phyloP scores from a whole-genome alignment of 805 yeast genomes.

The Maudiozyma turicensis region DNA sequence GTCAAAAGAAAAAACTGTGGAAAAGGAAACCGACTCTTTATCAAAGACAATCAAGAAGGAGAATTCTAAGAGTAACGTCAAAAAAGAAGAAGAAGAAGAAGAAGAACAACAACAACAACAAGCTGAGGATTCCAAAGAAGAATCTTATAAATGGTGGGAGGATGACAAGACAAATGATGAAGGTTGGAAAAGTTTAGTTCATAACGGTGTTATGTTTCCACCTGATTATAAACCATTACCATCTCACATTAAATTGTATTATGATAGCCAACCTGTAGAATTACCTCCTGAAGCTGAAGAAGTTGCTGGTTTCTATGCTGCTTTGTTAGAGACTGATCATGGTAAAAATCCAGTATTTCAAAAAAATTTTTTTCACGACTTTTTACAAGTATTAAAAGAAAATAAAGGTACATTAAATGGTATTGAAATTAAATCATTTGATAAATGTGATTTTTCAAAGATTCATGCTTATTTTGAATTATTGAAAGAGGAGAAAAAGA shows the following conservation, averaged over 20 bases:
- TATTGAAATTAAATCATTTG: slow-evolving; percentile 45
- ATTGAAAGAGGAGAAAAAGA: slow-evolving; percentile 62
- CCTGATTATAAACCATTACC: slow-evolving; percentile 88
- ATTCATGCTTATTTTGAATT: slow-evolving; percentile 66
- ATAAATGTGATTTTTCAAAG: slow-evolving; percentile 65
- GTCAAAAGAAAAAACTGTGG: slow-evolving; percentile 1
- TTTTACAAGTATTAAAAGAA: slow-evolving; percentile 56
- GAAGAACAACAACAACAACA: slow-evolving; percentile 12
- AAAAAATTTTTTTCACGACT: slow-evolving; percentile 78
- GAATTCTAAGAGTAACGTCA: slow-evolving; percentile 1
- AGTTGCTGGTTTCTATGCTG: slow-evolving; percentile 92
- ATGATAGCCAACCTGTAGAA: slow-evolving; percentile 65
- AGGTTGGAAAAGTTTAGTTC: slow-evolving; percentile 77
- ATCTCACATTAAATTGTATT: slow-evolving; percentile 57
- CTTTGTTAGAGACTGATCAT: slow-evolving; percentile 80
- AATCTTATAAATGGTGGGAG: slow-evolving; percentile 79
- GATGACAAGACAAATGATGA: slow-evolving; percentile 61
- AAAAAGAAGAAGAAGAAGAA: slow-evolving; percentile 2
- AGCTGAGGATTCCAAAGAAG: slow-evolving; percentile 41
- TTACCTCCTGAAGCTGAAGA: slow-evolving; percentile 84
- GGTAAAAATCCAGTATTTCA: slow-evolving; percentile 80
- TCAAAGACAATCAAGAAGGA: slow-evolving; percentile 6
- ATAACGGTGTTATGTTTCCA: slow-evolving; percentile 87
- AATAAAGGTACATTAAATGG: slow-evolving; percentile 48
- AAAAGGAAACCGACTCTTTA: not conserved